Percentiles rank a stretch among this genome's conserved stretches.
phyloP scores from a whole-genome alignment of 345 rosid species.

The Mangifera indica region DNA sequence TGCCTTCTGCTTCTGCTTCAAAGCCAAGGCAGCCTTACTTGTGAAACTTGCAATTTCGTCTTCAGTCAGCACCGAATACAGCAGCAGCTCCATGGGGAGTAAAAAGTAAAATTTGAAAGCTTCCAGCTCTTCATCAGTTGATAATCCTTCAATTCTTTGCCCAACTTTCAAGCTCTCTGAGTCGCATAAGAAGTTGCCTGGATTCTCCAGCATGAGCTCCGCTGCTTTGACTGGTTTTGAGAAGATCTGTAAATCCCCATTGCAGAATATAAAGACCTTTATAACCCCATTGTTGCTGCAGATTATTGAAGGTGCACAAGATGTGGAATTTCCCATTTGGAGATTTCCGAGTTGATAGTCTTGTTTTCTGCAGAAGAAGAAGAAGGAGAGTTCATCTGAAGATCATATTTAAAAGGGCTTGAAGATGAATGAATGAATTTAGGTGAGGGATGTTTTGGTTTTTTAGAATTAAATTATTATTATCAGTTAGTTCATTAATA shows the following conservation, averaged over 20 bases:
- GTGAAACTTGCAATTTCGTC: constrained; percentile 46
- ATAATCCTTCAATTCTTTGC: constrained; percentile 37
- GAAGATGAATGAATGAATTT: constrained; percentile 1
- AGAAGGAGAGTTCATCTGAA: background rate
- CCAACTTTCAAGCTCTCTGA: constrained; percentile 38
- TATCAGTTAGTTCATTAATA: too few relatives aligned
- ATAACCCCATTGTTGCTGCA: constrained; percentile 14
- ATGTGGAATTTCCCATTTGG: constrained; percentile 52
- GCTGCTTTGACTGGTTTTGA: constrained; percentile 42
- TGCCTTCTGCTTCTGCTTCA: constrained; percentile 26
- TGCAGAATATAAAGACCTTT: constrained; percentile 30
- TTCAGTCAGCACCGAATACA: constrained; percentile 49
- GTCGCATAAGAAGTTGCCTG: constrained; percentile 46
- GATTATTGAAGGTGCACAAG: constrained; percentile 47
- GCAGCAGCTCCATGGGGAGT: constrained; percentile 58
- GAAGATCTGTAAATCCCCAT: constrained; percentile 38
- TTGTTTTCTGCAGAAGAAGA: background rate
- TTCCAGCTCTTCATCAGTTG: constrained; percentile 46
- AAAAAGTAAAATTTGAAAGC: constrained; percentile 45
- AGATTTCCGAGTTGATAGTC: background rate
- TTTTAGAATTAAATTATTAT: background rate
- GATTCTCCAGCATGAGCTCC: constrained; percentile 49
- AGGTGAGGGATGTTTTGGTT: background rate
- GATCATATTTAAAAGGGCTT: background rate
- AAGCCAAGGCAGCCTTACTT: constrained; percentile 35